Evolutionary conservation across 306 rosid species (phyloP).

Genomic region (Gynostemma pentaphyllum): DNA sequence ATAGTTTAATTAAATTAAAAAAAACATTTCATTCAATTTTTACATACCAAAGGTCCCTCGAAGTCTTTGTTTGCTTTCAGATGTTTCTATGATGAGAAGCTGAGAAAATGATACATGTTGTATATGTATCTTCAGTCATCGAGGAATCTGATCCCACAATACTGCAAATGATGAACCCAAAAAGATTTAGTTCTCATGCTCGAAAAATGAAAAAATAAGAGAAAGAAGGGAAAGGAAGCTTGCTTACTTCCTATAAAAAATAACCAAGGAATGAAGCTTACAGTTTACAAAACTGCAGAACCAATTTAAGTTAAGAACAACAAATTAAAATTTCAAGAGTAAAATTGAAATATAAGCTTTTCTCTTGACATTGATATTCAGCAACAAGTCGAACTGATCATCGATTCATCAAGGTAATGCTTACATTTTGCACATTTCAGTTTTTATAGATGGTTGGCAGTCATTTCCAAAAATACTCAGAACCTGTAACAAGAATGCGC

Average conservation of each 20-base stretch:
- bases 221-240: not conserved
- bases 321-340: not conserved
- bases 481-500: slow-evolving; percentile 60
- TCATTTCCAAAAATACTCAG: slow-evolving; percentile 70
- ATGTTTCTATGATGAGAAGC: not conserved
- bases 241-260: slow-evolving; percentile 65
- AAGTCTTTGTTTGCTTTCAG: not conserved
- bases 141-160: slow-evolving; percentile 48
- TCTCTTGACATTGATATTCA: no score
- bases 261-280: slow-evolving; percentile 77
- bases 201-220: not conserved
- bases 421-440: slow-evolving; percentile 30
- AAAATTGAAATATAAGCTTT: no score
- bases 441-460: slow-evolving; percentile 61
- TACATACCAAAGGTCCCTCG: no score
- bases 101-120: not conserved
- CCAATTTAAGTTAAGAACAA: not conserved
- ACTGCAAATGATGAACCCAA: slow-evolving; percentile 28
- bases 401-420: not conserved
- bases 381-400: not conserved
- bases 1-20: no score
- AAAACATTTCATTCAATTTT: no score
- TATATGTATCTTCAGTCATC: no score
- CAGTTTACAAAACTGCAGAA: slow-evolving; percentile 74
- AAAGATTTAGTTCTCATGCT: not conserved